Conservation (phyloP, 768 basidiomycete genomes). For the Hypholoma sublateritium region DNA sequence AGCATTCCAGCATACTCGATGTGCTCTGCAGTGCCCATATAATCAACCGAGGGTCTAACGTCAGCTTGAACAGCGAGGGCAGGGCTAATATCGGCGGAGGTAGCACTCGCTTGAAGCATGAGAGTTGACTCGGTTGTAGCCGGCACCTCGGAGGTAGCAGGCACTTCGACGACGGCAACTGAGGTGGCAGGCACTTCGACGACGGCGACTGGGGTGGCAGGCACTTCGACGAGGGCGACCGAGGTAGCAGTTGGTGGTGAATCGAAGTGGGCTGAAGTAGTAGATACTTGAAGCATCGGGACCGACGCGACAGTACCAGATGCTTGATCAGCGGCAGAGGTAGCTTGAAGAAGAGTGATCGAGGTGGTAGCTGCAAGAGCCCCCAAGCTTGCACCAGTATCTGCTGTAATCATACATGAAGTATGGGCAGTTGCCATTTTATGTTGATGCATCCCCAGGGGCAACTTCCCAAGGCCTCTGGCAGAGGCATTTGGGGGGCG, state of each 20-base stretch:
- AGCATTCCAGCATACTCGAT: conserved; percentile 1
- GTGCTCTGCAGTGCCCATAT: not conserved
- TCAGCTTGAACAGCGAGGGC: no score
- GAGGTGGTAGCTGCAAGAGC: not conserved
- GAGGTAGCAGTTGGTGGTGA: not conserved
- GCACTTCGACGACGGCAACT: no score
- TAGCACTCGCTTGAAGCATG: not conserved
- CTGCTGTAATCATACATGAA: no score
- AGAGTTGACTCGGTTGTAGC: not conserved
- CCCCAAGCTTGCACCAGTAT: no score
- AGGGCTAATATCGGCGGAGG: not conserved
- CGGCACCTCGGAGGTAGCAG: not conserved
- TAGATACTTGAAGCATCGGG: not conserved
- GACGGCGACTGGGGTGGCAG: no score
- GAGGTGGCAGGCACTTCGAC: no score
- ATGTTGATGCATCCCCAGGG: no score
- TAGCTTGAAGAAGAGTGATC: not conserved
- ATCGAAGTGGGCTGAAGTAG: not conserved
- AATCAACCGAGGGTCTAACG: no score
- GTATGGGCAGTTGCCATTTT: no score
- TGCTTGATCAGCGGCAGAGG: not conserved
- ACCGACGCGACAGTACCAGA: not conserved
- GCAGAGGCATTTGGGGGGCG: no score
- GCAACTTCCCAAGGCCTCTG: no score
- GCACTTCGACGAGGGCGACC: no score